Base-by-base conservation (phyloP, 2,329 filamentous ascomycete species). In the Cercospora sp. region DNA sequence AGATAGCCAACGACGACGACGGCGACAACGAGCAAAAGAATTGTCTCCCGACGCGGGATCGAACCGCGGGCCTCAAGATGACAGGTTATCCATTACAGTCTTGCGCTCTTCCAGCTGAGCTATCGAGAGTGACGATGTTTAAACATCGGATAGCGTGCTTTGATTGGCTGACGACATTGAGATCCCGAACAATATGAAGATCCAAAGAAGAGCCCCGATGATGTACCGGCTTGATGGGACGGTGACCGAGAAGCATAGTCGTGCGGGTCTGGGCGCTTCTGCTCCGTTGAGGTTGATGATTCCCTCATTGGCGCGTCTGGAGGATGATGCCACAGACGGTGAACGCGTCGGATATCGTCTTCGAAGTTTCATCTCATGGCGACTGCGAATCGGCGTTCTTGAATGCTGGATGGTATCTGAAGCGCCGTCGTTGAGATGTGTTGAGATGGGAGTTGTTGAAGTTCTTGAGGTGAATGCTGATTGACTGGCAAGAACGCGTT, bases 31-130 rank as follows among this genome's bases (percentile, higher is more conserved):
- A 20, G 45, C 18, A 51, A 51, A 51, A 51, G 18, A 20, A 13
- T 3, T 51, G 45, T 57, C 53, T 57, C 53, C 53, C 53, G 53
- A 57, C 53, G 53, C 53, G 53, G 53, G 53, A 57, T 57, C 53
- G 53, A 57, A 63, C 60, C 60, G 60, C 60, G 60, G 60, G 60
- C 60, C 60, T 63, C 60, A 63, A 63, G 60, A 55, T 55, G 18
- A 45, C 59, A 40, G 58, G 23, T 26, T 16, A 2, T 23, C 59
- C 59, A 48, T 61, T 61, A 61, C 60, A 62, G 60, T 62, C 60
- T 63, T 63, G 60, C 60, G 60, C 60, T 63, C 60, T 63, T 63
- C 60, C 60, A 63, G 60, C 60, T 63, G 60, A 63, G 60, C 60
- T 63, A 63, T 63, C 42, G 60, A 63, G 60, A 63, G 60, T 40